These are phyloP conservation scores for Penicillium alfredii DNA, from an alignment of 495 filamentous ascomycete genomes.

Conservation along the genomic window DNA sequence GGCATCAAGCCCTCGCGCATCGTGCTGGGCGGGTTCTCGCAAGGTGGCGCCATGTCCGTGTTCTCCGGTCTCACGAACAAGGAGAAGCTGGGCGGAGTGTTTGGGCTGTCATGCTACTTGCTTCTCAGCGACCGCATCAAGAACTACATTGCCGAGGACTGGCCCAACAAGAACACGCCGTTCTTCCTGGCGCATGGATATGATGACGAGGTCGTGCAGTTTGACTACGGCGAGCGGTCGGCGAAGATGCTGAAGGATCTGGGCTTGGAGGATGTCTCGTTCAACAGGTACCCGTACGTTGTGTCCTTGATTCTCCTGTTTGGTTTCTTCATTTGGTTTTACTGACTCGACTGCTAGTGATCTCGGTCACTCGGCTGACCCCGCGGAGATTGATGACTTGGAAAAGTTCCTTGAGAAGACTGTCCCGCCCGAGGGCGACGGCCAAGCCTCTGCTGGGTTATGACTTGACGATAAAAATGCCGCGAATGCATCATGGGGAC, in stretches of 20 bases:
- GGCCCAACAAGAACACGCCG: slow-evolving; percentile 69
- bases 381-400: slow-evolving; percentile 75
- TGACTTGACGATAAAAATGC: slow-evolving; percentile 31
- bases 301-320: not conserved
- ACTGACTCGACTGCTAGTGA: slow-evolving; percentile 38
- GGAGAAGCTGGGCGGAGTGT: slow-evolving; percentile 77
- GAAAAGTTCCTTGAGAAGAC: slow-evolving; percentile 65
- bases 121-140: slow-evolving; percentile 66
- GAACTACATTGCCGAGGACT: slow-evolving; percentile 56
- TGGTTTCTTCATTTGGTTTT: not conserved
- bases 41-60: slow-evolving; percentile 55
- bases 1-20: slow-evolving; percentile 81
- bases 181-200: slow-evolving; percentile 87
- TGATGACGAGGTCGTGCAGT: slow-evolving; percentile 63
- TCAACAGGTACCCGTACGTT: slow-evolving; percentile 69
- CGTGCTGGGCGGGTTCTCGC: slow-evolving; percentile 67
- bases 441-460: slow-evolving; percentile 46
- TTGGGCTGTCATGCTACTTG: slow-evolving; percentile 79
- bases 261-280: slow-evolving; percentile 62
- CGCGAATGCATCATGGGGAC: slow-evolving; percentile 11
- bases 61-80: slow-evolving; percentile 65
- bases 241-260: slow-evolving; percentile 54
- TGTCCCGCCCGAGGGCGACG: slow-evolving; percentile 55
- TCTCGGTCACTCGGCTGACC: slow-evolving; percentile 70
- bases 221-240: slow-evolving; percentile 60